phyloP scores from a whole-genome alignment of 306 rosid species.

The Ziziphus jujuba region DNA sequence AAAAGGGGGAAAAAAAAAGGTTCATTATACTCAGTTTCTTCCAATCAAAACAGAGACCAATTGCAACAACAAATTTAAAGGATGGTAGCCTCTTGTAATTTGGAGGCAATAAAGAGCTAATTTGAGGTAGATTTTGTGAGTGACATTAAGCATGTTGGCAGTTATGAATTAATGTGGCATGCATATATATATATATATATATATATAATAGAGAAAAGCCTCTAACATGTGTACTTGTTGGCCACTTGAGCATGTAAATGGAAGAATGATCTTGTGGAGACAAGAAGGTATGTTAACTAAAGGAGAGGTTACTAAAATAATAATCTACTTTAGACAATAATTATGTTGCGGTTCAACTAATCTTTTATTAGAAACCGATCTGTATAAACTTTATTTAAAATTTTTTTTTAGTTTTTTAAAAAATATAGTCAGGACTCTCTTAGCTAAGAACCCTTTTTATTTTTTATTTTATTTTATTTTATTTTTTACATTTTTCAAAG shows the following conservation, averaged over 20 bases:
- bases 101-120: too few relatives aligned
- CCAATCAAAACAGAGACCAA: too few relatives aligned
- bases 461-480: too few relatives aligned
- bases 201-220: conserved; percentile 1
- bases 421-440: neutral
- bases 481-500: too few relatives aligned
- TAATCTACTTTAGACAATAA: conserved; percentile 10
- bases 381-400: neutral
- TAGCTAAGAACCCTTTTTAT: neutral
- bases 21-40: too few relatives aligned
- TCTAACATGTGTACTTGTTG: conserved; percentile 24
- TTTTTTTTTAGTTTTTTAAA: neutral
- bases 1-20: too few relatives aligned
- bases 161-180: too few relatives aligned
- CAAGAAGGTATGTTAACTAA: conserved; percentile 6
- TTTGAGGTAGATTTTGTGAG: too few relatives aligned
- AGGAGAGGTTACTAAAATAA: neutral
- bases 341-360: conserved; percentile 21
- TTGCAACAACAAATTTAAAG: too few relatives aligned
- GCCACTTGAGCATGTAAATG: conserved; percentile 23
- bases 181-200: neutral
- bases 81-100: too few relatives aligned
- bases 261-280: neutral
- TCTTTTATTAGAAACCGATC: conserved; percentile 6
- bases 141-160: too few relatives aligned